Conservation (phyloP, 345 rosid species). For the Heritiera fomes region DNA sequence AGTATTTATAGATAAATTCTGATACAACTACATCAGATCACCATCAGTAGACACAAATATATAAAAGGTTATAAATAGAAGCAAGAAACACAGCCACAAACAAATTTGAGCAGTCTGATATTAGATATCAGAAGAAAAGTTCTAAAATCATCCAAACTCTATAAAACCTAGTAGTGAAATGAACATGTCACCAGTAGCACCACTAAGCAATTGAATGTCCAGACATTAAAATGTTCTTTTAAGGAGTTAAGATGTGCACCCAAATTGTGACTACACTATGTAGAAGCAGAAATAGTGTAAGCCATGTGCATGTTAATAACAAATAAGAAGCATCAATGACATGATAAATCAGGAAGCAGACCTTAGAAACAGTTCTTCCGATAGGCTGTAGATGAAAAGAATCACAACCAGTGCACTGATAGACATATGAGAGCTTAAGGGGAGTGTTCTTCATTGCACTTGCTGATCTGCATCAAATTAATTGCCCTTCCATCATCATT, state of each 20-base stretch:
- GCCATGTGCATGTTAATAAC: neutral
- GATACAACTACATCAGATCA: neutral
- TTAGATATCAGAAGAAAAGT: neutral
- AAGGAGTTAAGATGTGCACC: neutral
- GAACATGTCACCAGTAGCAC: neutral
- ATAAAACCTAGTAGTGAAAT: neutral
- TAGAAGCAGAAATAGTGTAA: neutral
- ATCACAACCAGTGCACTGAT: conserved; percentile 97
- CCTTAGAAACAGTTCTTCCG: conserved; percentile 91
- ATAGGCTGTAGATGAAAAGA: conserved; percentile 94
- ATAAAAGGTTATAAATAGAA: neutral
- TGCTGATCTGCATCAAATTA: conserved; percentile 74
- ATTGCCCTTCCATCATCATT: conserved; percentile 22
- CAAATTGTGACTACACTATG: neutral
- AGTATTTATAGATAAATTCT: neutral
- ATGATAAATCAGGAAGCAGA: conserved; percentile 28
- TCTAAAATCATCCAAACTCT: neutral
- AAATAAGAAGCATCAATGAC: neutral
- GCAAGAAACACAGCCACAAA: neutral
- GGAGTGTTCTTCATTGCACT: conserved; percentile 99
- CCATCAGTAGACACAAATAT: neutral
- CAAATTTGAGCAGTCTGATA: neutral
- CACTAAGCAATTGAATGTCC: neutral
- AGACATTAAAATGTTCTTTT: neutral
- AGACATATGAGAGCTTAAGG: conserved; percentile 95